Conservation (phyloP, 148 eudicot species). For the Polygonum maritimum region DNA sequence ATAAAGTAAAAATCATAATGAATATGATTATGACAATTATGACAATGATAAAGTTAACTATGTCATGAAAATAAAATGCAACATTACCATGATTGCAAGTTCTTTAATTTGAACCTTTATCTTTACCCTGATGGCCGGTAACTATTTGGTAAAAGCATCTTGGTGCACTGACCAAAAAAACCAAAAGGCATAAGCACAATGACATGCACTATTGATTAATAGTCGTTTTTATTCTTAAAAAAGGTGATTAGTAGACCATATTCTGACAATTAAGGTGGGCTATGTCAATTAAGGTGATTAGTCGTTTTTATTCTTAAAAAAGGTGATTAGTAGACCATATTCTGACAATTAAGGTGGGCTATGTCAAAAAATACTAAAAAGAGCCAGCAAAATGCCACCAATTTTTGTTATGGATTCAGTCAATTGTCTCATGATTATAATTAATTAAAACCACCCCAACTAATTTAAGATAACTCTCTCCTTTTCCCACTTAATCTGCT, state of each 20-base stretch:
- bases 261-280: slow-evolving; percentile 3
- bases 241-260: neutral
- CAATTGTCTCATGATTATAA: neutral
- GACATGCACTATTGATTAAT: too few species aligned
- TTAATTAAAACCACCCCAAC: neutral
- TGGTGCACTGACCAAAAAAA: neutral
- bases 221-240: too few species aligned
- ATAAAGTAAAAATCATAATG: neutral
- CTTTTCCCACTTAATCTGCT: neutral
- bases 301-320: too few species aligned
- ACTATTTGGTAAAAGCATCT: neutral
- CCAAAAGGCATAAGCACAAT: too few species aligned
- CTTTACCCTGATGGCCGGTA: neutral
- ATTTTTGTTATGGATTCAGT: neutral
- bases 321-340: neutral
- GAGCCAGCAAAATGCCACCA: slow-evolving; percentile 9
- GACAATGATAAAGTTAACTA: neutral
- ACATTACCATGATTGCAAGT: neutral
- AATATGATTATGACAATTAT: neutral
- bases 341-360: slow-evolving; percentile 4
- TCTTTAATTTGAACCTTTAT: neutral
- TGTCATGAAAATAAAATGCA: neutral
- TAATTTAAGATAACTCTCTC: neutral
- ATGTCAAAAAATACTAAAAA: neutral
- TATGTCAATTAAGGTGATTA: too few species aligned